These are phyloP conservation scores for Barbatosphaeria neglecta DNA, from an alignment of 495 filamentous ascomycete species.

Conservation along the genomic window DNA sequence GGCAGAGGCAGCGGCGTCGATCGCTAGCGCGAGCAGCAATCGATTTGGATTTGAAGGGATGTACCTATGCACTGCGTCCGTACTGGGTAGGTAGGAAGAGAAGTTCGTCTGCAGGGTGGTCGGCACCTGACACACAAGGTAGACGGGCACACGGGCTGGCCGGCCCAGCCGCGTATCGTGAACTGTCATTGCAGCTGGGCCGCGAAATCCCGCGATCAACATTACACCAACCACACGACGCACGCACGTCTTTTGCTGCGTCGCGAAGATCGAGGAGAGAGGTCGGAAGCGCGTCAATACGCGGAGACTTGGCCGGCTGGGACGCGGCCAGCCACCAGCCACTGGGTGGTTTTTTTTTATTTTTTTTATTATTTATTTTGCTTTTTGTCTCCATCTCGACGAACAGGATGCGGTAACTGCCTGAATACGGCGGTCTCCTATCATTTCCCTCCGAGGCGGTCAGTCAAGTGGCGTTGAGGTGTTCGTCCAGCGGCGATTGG, in stretches of 20 bases:
- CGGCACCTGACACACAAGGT: not conserved
- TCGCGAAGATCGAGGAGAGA: no score
- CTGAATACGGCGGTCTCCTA: not conserved
- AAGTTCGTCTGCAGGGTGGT: not conserved
- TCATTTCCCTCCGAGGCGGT: not conserved
- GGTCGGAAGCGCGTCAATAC: no score
- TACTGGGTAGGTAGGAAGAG: no score
- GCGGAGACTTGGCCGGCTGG: not conserved
- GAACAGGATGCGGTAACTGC: no score
- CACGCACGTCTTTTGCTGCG: no score
- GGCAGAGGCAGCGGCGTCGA: no score
- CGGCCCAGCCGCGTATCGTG: not conserved
- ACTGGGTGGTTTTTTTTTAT: no score
- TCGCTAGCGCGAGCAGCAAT: no score
- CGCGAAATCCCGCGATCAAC: not conserved
- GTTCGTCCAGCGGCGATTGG: not conserved
- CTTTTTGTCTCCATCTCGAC: not conserved
- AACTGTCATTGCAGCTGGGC: not conserved
- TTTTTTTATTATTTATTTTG: no score
- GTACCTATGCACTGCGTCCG: no score
- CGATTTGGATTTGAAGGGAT: no score
- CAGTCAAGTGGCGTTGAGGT: not conserved
- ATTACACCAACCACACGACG: no score
- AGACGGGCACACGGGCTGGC: not conserved
- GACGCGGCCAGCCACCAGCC: not conserved